Percentiles rank a stretch among this genome's conserved stretches.
Conservation (phyloP, 1,284 basidiomycete genomes). For the Cutaneotrichosporon dermatis region DNA sequence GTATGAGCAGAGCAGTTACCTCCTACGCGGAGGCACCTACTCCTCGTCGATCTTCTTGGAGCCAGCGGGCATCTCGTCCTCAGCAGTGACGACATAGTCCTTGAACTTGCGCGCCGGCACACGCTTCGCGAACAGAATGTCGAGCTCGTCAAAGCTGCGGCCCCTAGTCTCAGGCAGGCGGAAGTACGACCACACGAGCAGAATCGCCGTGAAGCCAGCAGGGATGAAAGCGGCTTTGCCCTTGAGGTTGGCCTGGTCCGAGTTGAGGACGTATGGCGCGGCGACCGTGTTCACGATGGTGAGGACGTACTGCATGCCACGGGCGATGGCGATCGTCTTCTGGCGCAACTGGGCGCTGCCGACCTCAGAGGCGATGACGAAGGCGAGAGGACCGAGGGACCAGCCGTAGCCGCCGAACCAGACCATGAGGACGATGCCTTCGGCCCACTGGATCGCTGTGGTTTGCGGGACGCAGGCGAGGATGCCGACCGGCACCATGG, state of each 20-base stretch:
- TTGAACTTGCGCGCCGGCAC: slow-evolving; percentile 26
- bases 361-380: slow-evolving; percentile 46
- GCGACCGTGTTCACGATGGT: slow-evolving; percentile 11
- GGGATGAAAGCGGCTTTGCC: slow-evolving; percentile 33
- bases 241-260: slow-evolving; percentile 16
- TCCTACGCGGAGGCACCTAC: neutral
- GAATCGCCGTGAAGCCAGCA: slow-evolving; percentile 32
- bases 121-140: slow-evolving; percentile 38
- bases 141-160: slow-evolving; percentile 41
- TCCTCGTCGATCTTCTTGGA: neutral
- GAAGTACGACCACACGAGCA: slow-evolving; percentile 31
- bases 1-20: no score
- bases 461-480: slow-evolving; percentile 34
- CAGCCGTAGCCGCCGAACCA: slow-evolving; percentile 8
- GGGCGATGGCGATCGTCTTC: slow-evolving; percentile 52
- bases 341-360: slow-evolving; percentile 48
- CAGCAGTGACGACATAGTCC: neutral
- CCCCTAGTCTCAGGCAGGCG: slow-evolving; percentile 42
- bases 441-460: slow-evolving; percentile 4
- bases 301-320: slow-evolving; percentile 49
- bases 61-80: neutral
- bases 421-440: slow-evolving; percentile 7
- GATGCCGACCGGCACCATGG: slow-evolving; percentile 48
- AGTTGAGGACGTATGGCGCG: slow-evolving; percentile 18
- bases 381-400: slow-evolving; percentile 21